Evolutionary conservation across 306 rosid genomes (phyloP).

Genomic region (Vigna mungo): DNA sequence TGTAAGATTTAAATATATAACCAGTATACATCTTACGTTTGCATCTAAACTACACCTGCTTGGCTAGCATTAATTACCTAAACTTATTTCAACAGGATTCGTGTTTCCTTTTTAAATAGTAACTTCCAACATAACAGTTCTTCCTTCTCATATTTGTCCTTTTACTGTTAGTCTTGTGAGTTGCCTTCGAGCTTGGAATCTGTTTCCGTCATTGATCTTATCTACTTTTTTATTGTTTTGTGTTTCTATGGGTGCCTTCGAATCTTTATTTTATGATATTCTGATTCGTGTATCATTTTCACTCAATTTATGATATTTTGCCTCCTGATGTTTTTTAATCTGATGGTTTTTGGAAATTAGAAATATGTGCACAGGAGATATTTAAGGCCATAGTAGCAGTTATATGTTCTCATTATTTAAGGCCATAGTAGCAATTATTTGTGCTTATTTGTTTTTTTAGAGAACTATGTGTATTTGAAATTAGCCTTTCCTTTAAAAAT

Average conservation of each 20-base stretch:
- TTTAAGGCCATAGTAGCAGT: too few species aligned
- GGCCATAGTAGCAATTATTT: too few species aligned
- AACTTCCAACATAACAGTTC: neutral
- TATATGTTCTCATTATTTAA: neutral
- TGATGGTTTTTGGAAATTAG: neutral
- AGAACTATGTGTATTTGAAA: neutral
- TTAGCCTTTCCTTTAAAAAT: neutral
- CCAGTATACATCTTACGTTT: neutral
- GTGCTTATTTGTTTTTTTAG: slow-evolving; percentile 15
- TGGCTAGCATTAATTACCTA: neutral
- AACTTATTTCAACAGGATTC: neutral
- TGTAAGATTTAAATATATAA: too few species aligned
- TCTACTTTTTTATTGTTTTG: neutral
- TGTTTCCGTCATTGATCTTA: neutral
- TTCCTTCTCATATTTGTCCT: neutral
- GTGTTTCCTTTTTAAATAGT: neutral
- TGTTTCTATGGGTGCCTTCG: neutral
- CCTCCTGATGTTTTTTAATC: neutral
- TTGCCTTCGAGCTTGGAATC: neutral
- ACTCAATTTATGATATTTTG: neutral
- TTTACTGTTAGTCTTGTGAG: neutral
- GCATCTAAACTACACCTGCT: neutral
- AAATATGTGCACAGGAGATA: neutral
- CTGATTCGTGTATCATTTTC: neutral
- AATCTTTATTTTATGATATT: neutral